Evolutionary conservation across 768 basidiomycete genomes (phyloP).

Genomic region (Kwoniella sp.): DNA sequence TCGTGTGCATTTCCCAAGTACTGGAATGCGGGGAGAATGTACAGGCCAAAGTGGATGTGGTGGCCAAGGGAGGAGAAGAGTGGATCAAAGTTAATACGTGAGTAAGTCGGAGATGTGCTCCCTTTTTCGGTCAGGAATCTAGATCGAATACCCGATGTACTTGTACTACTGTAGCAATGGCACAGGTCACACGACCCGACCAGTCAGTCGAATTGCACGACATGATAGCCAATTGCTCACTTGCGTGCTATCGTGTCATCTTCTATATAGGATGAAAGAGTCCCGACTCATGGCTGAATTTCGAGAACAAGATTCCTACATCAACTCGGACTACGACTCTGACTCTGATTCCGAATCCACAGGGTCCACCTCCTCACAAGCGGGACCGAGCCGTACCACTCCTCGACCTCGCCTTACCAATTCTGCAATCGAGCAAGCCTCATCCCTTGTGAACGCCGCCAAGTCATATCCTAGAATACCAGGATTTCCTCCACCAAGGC

Average conservation of each 20-base stretch:
- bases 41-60: constrained; percentile 72
- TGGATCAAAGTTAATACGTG: constrained; percentile 91
- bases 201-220: not conserved
- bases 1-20: constrained; percentile 60
- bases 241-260: not conserved
- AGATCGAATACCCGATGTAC: too few relatives aligned
- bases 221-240: not conserved
- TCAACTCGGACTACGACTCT: constrained; percentile 65
- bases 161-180: not conserved
- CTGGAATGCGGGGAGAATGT: constrained; percentile 22
- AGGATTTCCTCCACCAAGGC: constrained; percentile 51
- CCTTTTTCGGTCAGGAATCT: constrained; percentile 1
- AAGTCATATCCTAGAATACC: constrained; percentile 61
- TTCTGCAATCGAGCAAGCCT: constrained; percentile 71
- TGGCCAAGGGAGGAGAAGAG: constrained; percentile 69
- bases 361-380: constrained; percentile 1
- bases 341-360: constrained; percentile 24
- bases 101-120: constrained; percentile 50
- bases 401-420: constrained; percentile 63
- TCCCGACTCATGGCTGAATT: constrained; percentile 76
- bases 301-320: constrained; percentile 78
- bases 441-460: constrained; percentile 68
- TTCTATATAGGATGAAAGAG: constrained; percentile 67
- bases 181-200: not conserved
- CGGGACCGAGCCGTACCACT: not conserved